Evolutionary conservation across 164 flowering plant genomes (phyloP).

Genomic region (Nelumbo lutea): DNA sequence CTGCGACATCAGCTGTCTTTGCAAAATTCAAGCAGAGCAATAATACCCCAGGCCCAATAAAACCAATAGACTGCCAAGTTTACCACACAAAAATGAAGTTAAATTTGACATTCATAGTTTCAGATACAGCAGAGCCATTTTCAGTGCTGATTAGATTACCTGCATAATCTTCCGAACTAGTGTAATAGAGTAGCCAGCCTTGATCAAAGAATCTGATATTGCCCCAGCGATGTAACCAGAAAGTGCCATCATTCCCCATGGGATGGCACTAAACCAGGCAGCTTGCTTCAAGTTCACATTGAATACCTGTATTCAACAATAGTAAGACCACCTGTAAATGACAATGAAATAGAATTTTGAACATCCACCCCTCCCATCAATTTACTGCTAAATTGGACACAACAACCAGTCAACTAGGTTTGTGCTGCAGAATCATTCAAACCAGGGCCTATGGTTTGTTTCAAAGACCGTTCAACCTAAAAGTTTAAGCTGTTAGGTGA

Average conservation of each 20-base stretch:
- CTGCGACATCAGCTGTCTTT: slow-evolving; percentile 59
- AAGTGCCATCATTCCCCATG: slow-evolving; percentile 95
- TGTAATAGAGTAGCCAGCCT: slow-evolving; percentile 61
- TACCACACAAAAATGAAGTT: neutral
- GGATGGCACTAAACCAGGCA: slow-evolving; percentile 98
- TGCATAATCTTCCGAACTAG: slow-evolving; percentile 86
- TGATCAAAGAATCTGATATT: slow-evolving; percentile 64
- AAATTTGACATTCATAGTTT: no score
- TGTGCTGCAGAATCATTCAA: no score
- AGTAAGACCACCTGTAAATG: neutral
- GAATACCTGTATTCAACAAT: slow-evolving; percentile 52
- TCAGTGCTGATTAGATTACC: slow-evolving; percentile 31
- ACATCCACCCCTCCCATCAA: neutral
- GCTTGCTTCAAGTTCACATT: slow-evolving; percentile 89
- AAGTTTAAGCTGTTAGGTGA: no score
- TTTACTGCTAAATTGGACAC: no score
- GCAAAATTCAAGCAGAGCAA: slow-evolving; percentile 77
- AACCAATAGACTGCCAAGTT: slow-evolving; percentile 72
- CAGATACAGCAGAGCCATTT: no score
- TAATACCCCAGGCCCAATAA: slow-evolving; percentile 84
- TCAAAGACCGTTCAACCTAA: no score
- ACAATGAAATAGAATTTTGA: neutral
- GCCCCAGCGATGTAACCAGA: slow-evolving; percentile 79
- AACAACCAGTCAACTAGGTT: no score
- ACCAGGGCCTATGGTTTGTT: neutral